A percentile compares a stretch with the other conserved stretches of the same genome.
phyloP scores from a whole-genome alignment of 371 early-diverging fungal genomes.

The Mortierella sp. region DNA sequence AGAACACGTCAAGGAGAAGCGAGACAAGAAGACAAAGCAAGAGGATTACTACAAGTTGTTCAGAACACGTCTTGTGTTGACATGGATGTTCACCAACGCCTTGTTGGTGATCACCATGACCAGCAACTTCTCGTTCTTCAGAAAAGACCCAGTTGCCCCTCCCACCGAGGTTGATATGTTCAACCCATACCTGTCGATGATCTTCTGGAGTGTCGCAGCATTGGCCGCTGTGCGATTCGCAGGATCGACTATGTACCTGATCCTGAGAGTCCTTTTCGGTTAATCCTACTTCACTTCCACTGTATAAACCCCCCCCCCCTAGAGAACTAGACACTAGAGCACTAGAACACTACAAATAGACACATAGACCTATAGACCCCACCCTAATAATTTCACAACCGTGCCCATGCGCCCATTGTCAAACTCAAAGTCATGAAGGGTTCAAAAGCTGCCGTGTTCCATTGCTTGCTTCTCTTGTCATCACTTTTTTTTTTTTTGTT shows the following conservation, averaged over 20 bases:
- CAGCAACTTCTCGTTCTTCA: slow-evolving; percentile 2
- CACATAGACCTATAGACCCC: too few species aligned
- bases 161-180: slow-evolving; percentile 23
- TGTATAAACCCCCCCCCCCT: too few species aligned
- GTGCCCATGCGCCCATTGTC: too few species aligned
- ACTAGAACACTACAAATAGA: too few species aligned
- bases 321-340: too few species aligned
- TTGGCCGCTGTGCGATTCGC: slow-evolving; percentile 80
- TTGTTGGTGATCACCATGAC: slow-evolving; percentile 73
- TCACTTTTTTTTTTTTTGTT: too few species aligned
- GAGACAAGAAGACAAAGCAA: slow-evolving; percentile 81
- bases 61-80: slow-evolving; percentile 84
- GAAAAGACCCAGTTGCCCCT: background rate
- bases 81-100: slow-evolving; percentile 87
- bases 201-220: slow-evolving; percentile 83
- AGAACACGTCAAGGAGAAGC: slow-evolving; percentile 59
- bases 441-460: too few species aligned
- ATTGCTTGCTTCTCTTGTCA: too few species aligned
- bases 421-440: too few species aligned
- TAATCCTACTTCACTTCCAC: background rate
- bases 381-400: too few species aligned
- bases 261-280: slow-evolving; percentile 61
- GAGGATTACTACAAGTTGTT: slow-evolving; percentile 90
- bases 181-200: slow-evolving; percentile 72
- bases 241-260: slow-evolving; percentile 75